Percentiles rank a stretch among this genome's conserved stretches.
Evolutionary conservation across 805 yeast species (phyloP).

Genomic region (Candida manassasensis): DNA sequence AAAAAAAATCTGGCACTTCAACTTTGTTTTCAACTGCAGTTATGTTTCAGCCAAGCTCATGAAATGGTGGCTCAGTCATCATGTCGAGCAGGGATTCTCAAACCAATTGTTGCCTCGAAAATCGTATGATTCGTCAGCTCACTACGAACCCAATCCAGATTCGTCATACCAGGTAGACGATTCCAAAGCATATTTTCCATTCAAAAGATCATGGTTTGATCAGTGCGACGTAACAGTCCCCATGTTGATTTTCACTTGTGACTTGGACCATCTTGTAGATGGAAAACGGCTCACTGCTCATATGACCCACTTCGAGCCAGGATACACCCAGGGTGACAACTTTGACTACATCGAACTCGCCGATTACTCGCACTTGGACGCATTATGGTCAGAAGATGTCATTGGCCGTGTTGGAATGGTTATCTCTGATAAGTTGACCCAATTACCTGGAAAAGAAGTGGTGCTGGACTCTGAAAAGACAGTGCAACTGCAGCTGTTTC

Average conservation of each 20-base stretch:
- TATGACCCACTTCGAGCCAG: constrained; percentile 54
- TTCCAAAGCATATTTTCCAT: constrained; percentile 50
- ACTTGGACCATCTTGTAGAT: constrained; percentile 71
- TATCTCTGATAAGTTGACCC: constrained; percentile 11
- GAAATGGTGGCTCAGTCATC: constrained; percentile 81
- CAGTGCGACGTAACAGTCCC: constrained; percentile 40
- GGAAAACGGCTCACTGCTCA: constrained; percentile 65
- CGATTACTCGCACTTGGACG: constrained; percentile 82
- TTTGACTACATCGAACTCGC: constrained; percentile 43
- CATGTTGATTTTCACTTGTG: constrained; percentile 67
- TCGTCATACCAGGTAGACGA: constrained; percentile 12
- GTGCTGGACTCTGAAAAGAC: no score
- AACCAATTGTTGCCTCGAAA: constrained; percentile 31
- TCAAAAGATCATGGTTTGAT: constrained; percentile 49
- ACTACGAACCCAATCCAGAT: constrained; percentile 21
- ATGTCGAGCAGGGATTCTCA: constrained; percentile 35
- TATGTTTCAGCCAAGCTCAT: constrained; percentile 74
- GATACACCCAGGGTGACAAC: constrained; percentile 30
- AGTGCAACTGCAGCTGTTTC: no score
- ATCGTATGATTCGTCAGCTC: constrained; percentile 26
- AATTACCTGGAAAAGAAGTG: no score
- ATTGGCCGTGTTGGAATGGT: constrained; percentile 56
- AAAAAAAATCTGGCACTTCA: constrained; percentile 56
- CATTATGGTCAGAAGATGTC: constrained; percentile 85
- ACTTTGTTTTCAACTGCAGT: constrained; percentile 82